Conservation (phyloP, 306 rosid species). For the Ziziphus jujuba region DNA sequence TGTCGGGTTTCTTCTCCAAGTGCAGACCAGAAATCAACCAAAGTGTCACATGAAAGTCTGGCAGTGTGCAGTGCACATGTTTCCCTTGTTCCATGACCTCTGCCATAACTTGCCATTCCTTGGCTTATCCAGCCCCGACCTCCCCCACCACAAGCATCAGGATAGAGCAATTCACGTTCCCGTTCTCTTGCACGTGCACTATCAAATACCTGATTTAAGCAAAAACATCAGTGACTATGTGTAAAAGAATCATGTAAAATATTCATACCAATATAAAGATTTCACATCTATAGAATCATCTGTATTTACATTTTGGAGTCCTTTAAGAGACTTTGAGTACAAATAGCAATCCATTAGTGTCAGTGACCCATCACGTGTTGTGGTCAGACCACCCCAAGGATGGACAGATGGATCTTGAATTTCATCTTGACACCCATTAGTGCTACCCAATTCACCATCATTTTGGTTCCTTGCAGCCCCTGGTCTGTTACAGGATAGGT, state of each 20-base stretch:
- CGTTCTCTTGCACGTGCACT: conserved; percentile 98
- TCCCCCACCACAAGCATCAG: conserved; percentile 99
- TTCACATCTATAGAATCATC: neutral
- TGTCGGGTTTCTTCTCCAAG: conserved; percentile 95
- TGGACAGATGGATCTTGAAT: conserved; percentile 86
- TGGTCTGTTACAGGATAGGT: conserved; percentile 46
- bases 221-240: conserved; percentile 31
- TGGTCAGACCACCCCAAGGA: conserved; percentile 99
- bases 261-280: conserved; percentile 11
- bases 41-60: conserved; percentile 94
- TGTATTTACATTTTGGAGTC: conserved; percentile 78
- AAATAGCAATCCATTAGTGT: conserved; percentile 89
- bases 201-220: conserved; percentile 75
- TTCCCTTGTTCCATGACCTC: conserved; percentile 97
- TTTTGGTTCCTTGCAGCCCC: conserved; percentile 54
- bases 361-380: conserved; percentile 83
- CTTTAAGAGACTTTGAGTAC: conserved; percentile 69
- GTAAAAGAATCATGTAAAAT: conserved; percentile 5
- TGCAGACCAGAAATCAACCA: conserved; percentile 98
- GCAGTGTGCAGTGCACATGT: conserved; percentile 97
- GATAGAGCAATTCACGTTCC: conserved; percentile 94
- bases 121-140: conserved; percentile 99
- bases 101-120: conserved; percentile 80
- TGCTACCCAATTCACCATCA: conserved; percentile 44
- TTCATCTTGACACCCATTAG: conserved; percentile 69